Evolutionary conservation across 352 stramenopile species (phyloP), one percentile per base, ranked within the genome.

Genomic region (Globisporangium nagaii): DNA sequence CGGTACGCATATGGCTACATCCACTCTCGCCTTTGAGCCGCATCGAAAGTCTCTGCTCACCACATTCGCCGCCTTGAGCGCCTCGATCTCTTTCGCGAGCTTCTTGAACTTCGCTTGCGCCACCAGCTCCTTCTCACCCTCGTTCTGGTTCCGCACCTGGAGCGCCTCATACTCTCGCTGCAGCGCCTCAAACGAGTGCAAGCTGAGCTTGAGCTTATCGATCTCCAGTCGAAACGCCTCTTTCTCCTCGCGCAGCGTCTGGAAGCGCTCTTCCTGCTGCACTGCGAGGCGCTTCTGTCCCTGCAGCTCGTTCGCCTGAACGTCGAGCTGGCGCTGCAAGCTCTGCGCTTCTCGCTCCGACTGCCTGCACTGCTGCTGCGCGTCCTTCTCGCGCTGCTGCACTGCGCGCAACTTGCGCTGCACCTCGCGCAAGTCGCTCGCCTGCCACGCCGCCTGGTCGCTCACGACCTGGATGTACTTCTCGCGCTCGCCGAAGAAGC

Each of bases 381-480:
- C 62, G 1, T 68, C 58, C 27, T 63, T 54, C 39, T 88, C 74
- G 27, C 65, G 59, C 19, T 65, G 66, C 50, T 82, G 56, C 7
- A 75, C 50, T 5, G 62, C 31, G 3, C 58, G 60, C 24, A 87
- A 62, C 43, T 82, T 80, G 34, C 74, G 58, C 51, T 88, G 63
- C 8, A 63, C 47, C 34, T 86, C 75, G n/a, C 76, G 69, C 28
- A 88, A 36, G 39, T 86, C 71, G 28, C 67, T 84, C 20, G 78
- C 78, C 40, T 88, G 77, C 77, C 74, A 88, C 39, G 79, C 81
- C 32, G 85, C 68, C 53, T 90, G 78, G 40, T 87, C 76, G 44
- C 65, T 82, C 64, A 90, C 69, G 10, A 74, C 64, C 39, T 84
- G 75, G 52, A 92, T 69, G 57, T 86, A 90, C n/a, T 80, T 68